Base-by-base conservation (phyloP, 306 rosid genomes). In the Inga laurina region DNA sequence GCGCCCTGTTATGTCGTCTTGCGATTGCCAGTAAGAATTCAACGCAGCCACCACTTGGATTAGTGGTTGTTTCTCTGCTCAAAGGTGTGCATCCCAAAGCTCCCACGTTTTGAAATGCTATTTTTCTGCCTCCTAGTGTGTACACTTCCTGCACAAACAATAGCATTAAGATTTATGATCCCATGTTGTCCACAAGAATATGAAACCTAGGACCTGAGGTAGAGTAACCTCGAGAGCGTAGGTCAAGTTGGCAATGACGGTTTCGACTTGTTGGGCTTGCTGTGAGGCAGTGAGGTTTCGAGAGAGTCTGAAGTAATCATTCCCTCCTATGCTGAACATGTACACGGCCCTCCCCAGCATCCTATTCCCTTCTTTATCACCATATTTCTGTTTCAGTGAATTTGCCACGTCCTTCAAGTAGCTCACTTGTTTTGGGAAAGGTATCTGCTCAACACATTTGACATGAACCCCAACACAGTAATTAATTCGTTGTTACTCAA, bases 171-270 rank as follows among this genome's bases (percentile, higher is more conserved):
- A 52, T 52, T 7, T 12, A 18, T 52, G 4, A 16, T 52, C 22
- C 59, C 9, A 52, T 52, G 59, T 52, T 6, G 9, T 19, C 5
- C 2, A 16, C 0, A 52, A 52, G 2, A 52, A 18, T 19, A 52
- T 52, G 8, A 52, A 52, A 52, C 59, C 59, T 52, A 52, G 2
- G 22, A 5, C 19, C n/a, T 37, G 41, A 5, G 41, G 41, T 51
- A 15, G 21, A 51, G 6, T 15, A 3, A 56, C 90, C 79, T 78
- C 62, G 77, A 84, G 83, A 57, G 80, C 80, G 8, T 41, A 30
- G 11, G 86, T 82, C 79, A 86, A 65, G 52, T 84, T 86, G 41
- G 87, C 83, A 10, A 79, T 84, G 24, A 90, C 91, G 67, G 74
- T 76, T 24, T 54, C 59, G n/a, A 81, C 87, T 34, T 41, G 82